Evolutionary conservation across 2,329 filamentous ascomycete species (phyloP), one percentile per base, ranked within the genome.

Genomic region (Cordyceps cicadae): DNA sequence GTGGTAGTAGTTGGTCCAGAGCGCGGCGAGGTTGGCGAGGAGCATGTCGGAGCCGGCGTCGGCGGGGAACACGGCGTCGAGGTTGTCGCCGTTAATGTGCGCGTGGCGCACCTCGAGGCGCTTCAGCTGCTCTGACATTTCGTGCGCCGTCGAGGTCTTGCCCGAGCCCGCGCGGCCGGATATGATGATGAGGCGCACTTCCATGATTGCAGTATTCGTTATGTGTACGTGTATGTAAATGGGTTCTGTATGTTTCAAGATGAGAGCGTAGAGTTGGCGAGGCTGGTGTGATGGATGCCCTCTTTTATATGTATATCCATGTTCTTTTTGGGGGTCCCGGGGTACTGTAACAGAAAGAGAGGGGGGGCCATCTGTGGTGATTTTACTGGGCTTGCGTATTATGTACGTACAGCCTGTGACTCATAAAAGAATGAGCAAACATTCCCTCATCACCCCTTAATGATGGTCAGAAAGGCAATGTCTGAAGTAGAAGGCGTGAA

Each of bases 161-260:
- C 64, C 64, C 3, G 63, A 64, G 34, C 64, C 64, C 4, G 64
- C 61, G 39, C 62, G 63, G 19, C 64, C 64, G 5, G 51, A 65
- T 34, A 65, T 51, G 29, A 62, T 60, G 41, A 62, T 62, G 37
- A 62, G 51, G 24, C 48, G 61, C 34, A 62, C 61, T 53, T 59
- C 56, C 61, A 62, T 62, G 41, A 21, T 57, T 29, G 29, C 17
- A 12, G 14, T 32, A 4, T 51, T n/a, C 26, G 21, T 24, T 14
- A 24, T 12, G 21, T 48, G 11, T 19, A 9, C 6, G 11, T 54
- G 46, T 7, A 7, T 19, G 8, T 60, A 21, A 24, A 24, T 24
- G 24, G 24, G 24, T 24, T 24, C 24, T 54, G 46, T 60, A 19
- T 21, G 6, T 21, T 5, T 39, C 34, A 60, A 60, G 57, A 5